Conservation (phyloP, 1,139 yeast species). For the Kodamaea ohmeri region DNA sequence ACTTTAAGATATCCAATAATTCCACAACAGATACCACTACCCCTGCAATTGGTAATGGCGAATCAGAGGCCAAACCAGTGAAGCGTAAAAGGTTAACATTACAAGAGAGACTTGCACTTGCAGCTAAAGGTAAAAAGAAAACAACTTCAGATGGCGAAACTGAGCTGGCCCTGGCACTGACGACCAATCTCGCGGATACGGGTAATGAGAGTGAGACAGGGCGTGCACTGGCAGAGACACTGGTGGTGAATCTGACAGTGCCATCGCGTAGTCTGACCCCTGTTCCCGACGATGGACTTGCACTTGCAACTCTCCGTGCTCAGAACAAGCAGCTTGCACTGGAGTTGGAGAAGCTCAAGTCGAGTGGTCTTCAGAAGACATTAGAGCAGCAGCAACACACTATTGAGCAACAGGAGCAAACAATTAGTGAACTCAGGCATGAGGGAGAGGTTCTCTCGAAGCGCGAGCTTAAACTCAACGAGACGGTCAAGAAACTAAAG, state of each 20-base stretch:
- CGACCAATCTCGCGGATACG: not conserved
- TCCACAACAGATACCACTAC: too few species aligned
- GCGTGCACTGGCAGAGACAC: not conserved
- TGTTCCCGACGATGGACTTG: not conserved
- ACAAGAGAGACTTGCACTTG: slow-evolving; percentile 79
- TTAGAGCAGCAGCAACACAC: slow-evolving; percentile 34
- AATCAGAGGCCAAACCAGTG: not conserved
- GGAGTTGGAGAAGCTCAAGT: slow-evolving; percentile 1
- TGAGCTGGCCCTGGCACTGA: slow-evolving; percentile 5
- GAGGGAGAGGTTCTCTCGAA: slow-evolving; percentile 81
- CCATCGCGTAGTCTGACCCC: not conserved
- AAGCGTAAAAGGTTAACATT: slow-evolving; percentile 53
- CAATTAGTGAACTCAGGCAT: slow-evolving; percentile 56
- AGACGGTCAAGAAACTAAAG: slow-evolving; percentile 62
- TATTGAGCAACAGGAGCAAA: slow-evolving; percentile 40
- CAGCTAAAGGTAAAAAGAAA: slow-evolving; percentile 55
- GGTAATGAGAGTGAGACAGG: not conserved
- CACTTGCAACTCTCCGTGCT: not conserved
- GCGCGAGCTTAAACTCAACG: slow-evolving; percentile 69
- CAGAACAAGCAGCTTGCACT: slow-evolving; percentile 1
- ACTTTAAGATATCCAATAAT: too few species aligned
- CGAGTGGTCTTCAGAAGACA: slow-evolving; percentile 7
- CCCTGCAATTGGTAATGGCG: too few species aligned
- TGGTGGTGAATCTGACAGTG: not conserved
- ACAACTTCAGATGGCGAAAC: slow-evolving; percentile 10